A percentile compares a stretch with the other conserved stretches of the same genome.
These are phyloP conservation scores for Tulasnella sp. DNA, from an alignment of 768 basidiomycete species.

Conservation along the genomic window DNA sequence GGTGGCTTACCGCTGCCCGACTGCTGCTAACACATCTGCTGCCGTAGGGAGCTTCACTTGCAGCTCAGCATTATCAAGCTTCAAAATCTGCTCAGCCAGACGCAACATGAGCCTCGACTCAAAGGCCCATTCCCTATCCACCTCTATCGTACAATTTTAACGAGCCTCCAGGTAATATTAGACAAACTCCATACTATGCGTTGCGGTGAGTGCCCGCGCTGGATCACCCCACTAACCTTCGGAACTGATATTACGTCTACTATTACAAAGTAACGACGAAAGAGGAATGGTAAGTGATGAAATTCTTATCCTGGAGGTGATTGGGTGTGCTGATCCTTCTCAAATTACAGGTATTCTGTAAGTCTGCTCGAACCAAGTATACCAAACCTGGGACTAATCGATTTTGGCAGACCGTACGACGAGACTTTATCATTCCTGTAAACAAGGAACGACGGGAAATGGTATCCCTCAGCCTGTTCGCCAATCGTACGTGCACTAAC, in stretches of 20 bases:
- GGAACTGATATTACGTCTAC: background rate
- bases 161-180: constrained; percentile 80
- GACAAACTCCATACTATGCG: constrained; percentile 94
- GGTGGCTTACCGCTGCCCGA: background rate
- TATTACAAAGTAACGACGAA: constrained; percentile 71
- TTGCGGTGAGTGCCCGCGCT: constrained; percentile 47
- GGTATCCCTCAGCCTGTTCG: constrained; percentile 38
- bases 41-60: constrained; percentile 85
- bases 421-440: constrained; percentile 89
- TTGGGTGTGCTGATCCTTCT: constrained; percentile 25
- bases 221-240: background rate
- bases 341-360: constrained; percentile 67
- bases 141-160: constrained; percentile 81
- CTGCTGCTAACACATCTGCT: background rate
- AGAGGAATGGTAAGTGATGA: constrained; percentile 77
- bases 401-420: constrained; percentile 66
- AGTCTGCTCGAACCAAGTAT: no score
- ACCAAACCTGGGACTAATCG: no score
- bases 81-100: constrained; percentile 81
- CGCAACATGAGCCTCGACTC: constrained; percentile 89
- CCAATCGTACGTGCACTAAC: background rate
- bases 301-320: constrained; percentile 15
- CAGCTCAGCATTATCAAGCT: constrained; percentile 89
- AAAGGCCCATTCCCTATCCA: constrained; percentile 93
- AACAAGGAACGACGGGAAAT: constrained; percentile 89